Base-by-base conservation (phyloP, 2,329 filamentous ascomycete species). In the Cercospora citrullina region DNA sequence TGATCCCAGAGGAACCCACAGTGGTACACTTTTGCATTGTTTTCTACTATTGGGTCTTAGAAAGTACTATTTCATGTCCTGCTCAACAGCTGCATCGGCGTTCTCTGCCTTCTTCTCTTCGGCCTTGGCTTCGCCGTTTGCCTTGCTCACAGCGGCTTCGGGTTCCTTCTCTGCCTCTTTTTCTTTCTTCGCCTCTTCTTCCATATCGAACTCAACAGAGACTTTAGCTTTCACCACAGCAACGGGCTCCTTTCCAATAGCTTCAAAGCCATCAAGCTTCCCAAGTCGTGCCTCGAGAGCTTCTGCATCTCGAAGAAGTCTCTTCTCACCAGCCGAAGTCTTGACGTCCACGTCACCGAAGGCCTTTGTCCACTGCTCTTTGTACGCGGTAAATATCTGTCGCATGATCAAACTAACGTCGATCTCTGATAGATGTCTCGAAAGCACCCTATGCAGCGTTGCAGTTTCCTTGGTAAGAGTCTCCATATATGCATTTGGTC, bases 391-490 rank as follows among this genome's bases (percentile, higher is more conserved):
- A 79, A 96, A 96, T 1, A 97, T 93, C 0, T 92, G 91, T 21
- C 85, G 82, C 91, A 97, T 96, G 75, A 97, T 96, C 81, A 92
- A 88, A 64, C 86, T 85, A 1, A 96, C 89, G 0, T 90, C 90
- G 64, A 86, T 85, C 71, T 95, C 91, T 0, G 91, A 90, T 26
- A 97, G 82, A 77, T 96, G 90, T 77, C 93, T 94, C 68, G 87
- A 90, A 69, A 97, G 84, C 10, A 95, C 93, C 64, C 92, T 90
- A 76, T 97, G 91, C 69, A 97, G 82, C 1, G 90, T 95, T 4
- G 88, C 88, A 0, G 94, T 97, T 76, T 97, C 94, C 78, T 93
- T 96, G 8, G 88, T 89, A 64, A 97, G 80, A 0, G 89, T 94
- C 80, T 96, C 93, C 89, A 97, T 94, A 79, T 94, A 96, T 1